phyloP scores from a whole-genome alignment of 176 grass and related monocot genomes.

The Elymus sibiricus region DNA sequence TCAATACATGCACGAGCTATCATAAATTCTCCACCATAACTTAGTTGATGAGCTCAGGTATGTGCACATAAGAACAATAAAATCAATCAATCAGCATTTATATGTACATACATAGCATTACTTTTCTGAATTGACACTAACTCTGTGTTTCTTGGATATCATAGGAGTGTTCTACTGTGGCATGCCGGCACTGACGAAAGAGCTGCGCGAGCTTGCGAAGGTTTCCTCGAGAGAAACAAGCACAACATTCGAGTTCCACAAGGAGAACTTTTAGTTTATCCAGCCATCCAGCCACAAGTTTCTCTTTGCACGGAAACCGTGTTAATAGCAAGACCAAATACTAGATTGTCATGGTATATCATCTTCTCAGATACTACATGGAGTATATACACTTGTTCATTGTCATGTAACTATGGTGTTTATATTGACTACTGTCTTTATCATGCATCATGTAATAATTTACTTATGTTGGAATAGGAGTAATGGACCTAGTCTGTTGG shows the following conservation, averaged over 20 bases:
- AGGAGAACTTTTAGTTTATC: slow-evolving; percentile 69
- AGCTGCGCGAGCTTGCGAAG: slow-evolving; percentile 53
- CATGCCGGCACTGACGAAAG: slow-evolving; percentile 64
- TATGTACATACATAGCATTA: too few relatives aligned
- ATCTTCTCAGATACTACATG: too few relatives aligned
- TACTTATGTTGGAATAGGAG: too few relatives aligned
- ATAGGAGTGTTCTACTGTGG: slow-evolving; percentile 94
- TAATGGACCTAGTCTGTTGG: too few relatives aligned
- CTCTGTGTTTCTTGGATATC: slow-evolving; percentile 1
- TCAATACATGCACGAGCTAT: not conserved
- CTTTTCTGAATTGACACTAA: too few relatives aligned
- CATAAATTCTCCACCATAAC: not conserved
- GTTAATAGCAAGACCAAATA: slow-evolving; percentile 21
- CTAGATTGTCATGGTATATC: too few relatives aligned
- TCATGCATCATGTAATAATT: too few relatives aligned
- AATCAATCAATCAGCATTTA: not conserved
- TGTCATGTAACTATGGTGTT: too few relatives aligned
- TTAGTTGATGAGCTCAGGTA: not conserved
- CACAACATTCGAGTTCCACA: slow-evolving; percentile 88
- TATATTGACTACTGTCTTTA: too few relatives aligned
- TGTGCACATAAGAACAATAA: not conserved
- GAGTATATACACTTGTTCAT: too few relatives aligned
- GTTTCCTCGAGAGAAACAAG: slow-evolving; percentile 69
- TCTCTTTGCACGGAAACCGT: not conserved
- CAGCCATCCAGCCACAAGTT: not conserved